Evolutionary conservation across 1,284 basidiomycete genomes (phyloP), one percentile per base, ranked within the genome.

Genomic region (Ustilago loliicola): DNA sequence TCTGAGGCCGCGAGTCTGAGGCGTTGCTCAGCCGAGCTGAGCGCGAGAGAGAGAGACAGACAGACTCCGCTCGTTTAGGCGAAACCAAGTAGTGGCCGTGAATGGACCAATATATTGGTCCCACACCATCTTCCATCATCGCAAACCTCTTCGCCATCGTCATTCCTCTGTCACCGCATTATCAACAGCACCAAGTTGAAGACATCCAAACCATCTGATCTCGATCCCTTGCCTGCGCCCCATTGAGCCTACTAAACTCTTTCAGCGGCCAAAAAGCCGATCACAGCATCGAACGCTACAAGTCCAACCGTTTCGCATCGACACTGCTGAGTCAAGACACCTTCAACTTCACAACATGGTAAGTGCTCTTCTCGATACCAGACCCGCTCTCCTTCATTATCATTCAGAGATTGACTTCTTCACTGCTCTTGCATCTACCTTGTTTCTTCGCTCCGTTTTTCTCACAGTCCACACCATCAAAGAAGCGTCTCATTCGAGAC

Each of bases 401-500:
- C n/a, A n/a, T n/a, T n/a, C n/a, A n/a, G n/a, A n/a, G n/a, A n/a
- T n/a, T n/a, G n/a, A n/a, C n/a, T n/a, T n/a, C n/a, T n/a, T n/a
- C n/a, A n/a, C n/a, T n/a, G 48, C 42, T 15, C 3, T 27, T 25
- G 10, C 9, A 21, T 27, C 25, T 27, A 4, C 23, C 23, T 21
- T 1, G 11, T 17, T n/a, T 6, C 23, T 50, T 27, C 3, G n/a
- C 21, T 48, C 9, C 48, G 10, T 27, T 15, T 29, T 17, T 50
- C 25, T 27, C 25, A 7, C 42, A 85, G 84, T 85, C 84, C 15
- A 85, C 84, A 21, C 83, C 84, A 40, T 84, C 84, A 4, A 84
- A 85, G 66, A 83, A 84, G 27, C 79, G 84, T 32, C 70, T 85
- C 42, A 85, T 85, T 50, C 76, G 84, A 29, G 84, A 85, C 66